These are phyloP conservation scores for Marchantia polymorpha DNA, from an alignment of 225 moss, liverwort and hornwort genomes.

Conservation along the genomic window DNA sequence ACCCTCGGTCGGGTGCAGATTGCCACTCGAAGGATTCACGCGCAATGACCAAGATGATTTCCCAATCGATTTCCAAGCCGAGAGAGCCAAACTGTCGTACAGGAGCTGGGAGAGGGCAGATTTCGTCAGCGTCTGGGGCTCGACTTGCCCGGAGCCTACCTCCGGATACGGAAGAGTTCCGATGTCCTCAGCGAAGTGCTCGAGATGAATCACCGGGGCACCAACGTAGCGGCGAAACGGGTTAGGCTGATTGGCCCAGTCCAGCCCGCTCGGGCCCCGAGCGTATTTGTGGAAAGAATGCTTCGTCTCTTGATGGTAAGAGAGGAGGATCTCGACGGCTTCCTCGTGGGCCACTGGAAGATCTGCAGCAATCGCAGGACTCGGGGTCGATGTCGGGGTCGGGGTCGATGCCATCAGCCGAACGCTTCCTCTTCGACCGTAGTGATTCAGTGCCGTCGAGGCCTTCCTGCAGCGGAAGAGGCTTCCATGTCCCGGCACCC, in stretches of 20 bases:
- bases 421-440: neutral
- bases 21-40: conserved; percentile 87
- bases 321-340: conserved; percentile 30
- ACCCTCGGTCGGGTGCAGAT: conserved; percentile 80
- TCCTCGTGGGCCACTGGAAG: neutral
- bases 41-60: conserved; percentile 73
- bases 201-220: conserved; percentile 46
- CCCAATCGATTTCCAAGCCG: conserved; percentile 78
- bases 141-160: conserved; percentile 36
- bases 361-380: neutral
- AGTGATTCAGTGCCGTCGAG: neutral
- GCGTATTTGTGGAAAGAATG: conserved; percentile 60
- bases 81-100: conserved; percentile 72
- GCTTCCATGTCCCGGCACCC: conserved; percentile 15
- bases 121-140: conserved; percentile 28
- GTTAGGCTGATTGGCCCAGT: conserved; percentile 78
- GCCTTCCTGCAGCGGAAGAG: neutral
- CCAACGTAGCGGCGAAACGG: conserved; percentile 70
- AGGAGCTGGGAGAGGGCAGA: conserved; percentile 57
- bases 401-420: conserved; percentile 8
- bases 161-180: conserved; percentile 38
- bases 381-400: neutral
- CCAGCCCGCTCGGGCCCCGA: conserved; percentile 65
- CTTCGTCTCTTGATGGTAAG: conserved; percentile 81
- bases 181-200: conserved; percentile 38